phyloP scores from a whole-genome alignment of 345 rosid species.

The Ceriops decandra region DNA sequence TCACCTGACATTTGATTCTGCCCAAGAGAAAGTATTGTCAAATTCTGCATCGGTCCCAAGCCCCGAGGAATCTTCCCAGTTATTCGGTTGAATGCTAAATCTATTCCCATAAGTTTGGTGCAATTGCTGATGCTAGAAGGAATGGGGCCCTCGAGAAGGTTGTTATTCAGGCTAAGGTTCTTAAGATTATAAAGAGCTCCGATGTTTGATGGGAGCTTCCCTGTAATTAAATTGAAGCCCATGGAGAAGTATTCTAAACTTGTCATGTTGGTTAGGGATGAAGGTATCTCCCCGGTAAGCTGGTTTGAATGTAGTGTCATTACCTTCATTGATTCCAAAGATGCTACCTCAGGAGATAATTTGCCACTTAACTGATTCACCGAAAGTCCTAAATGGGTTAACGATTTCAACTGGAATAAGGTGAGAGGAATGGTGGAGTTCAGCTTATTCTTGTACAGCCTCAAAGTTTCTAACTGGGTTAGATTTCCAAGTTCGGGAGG shows the following conservation, averaged over 20 bases:
- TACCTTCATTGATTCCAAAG: constrained; percentile 45
- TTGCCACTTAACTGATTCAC: constrained; percentile 55
- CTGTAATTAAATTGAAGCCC: constrained; percentile 57
- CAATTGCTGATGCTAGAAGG: constrained; percentile 74
- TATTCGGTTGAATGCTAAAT: constrained; percentile 39
- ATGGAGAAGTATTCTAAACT: constrained; percentile 59
- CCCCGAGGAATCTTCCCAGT: constrained; percentile 61
- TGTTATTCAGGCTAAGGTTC: constrained; percentile 47
- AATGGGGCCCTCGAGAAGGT: constrained; percentile 66
- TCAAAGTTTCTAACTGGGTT: constrained; percentile 39
- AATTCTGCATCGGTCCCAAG: constrained; percentile 49
- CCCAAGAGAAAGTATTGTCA: constrained; percentile 43
- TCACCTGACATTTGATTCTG: constrained; percentile 55
- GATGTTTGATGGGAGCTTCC: constrained; percentile 53
- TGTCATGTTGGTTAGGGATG: constrained; percentile 51
- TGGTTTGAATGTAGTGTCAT: constrained; percentile 67
- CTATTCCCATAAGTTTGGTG: constrained; percentile 41
- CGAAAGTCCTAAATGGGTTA: constrained; percentile 60
- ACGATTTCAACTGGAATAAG: constrained; percentile 46
- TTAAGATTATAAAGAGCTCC: constrained; percentile 62
- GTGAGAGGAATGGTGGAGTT: constrained; percentile 68
- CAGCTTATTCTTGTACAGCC: constrained; percentile 48
- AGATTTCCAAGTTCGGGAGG: constrained; percentile 70
- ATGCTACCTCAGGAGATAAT: constrained; percentile 51
- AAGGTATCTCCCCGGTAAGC: constrained; percentile 59